Evolutionary conservation across 2,329 filamentous ascomycete species (phyloP).

Genomic region (Teratosphaeria nubilosa): DNA sequence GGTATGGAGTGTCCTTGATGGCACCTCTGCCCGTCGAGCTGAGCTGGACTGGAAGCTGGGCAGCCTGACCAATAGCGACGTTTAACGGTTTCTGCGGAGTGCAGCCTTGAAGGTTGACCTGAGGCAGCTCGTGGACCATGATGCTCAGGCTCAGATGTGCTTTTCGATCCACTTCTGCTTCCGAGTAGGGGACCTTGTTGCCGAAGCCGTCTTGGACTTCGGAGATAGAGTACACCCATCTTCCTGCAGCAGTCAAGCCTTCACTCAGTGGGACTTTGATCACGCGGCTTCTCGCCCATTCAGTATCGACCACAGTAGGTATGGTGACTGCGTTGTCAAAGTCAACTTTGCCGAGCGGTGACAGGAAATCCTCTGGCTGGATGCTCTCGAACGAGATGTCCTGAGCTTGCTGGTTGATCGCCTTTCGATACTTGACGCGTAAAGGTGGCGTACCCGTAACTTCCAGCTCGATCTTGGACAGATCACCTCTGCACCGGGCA

Average conservation of each 20-base stretch:
- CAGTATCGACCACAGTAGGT: conserved; percentile 53
- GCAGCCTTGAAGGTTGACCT: conserved; percentile 60
- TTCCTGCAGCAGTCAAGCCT: conserved; percentile 66
- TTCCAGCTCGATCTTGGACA: conserved; percentile 75
- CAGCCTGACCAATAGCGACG: conserved; percentile 63
- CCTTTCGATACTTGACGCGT: conserved; percentile 84
- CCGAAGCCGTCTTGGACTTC: conserved; percentile 87
- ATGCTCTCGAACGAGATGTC: conserved; percentile 88
- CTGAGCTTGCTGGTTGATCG: conserved; percentile 71
- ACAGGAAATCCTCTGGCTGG: conserved; percentile 76
- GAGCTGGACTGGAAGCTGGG: conserved; percentile 53
- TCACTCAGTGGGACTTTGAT: conserved; percentile 83
- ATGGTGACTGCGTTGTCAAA: conserved; percentile 44
- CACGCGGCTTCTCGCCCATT: conserved; percentile 68
- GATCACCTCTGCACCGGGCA: conserved; percentile 72
- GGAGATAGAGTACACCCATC: conserved; percentile 84
- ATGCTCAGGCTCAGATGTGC: conserved; percentile 62
- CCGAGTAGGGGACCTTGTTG: conserved; percentile 68
- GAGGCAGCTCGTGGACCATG: conserved; percentile 76
- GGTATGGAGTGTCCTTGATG: conserved; percentile 55
- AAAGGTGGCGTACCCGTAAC: conserved; percentile 83
- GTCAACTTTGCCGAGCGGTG: conserved; percentile 57
- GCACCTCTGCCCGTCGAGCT: conserved; percentile 49
- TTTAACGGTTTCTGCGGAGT: conserved; percentile 71
- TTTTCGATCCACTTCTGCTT: conserved; percentile 56